Evolutionary conservation across 2,329 filamentous ascomycete genomes (phyloP).

Genomic region (Colletotrichum sansevieriae): DNA sequence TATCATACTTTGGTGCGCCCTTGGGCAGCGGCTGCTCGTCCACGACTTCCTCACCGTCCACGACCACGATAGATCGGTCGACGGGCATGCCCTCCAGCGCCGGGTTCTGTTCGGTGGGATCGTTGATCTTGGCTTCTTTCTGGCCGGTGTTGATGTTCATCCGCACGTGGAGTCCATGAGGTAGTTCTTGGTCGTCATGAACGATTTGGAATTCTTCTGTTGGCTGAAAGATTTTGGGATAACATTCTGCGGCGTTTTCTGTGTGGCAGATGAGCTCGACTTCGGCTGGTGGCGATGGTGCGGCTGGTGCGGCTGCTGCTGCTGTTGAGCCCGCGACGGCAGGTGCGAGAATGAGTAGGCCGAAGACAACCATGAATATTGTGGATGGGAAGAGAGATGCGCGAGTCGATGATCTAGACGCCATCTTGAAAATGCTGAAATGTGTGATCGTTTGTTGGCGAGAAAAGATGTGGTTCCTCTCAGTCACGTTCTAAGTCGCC

Average conservation of each 20-base stretch:
- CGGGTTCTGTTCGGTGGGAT: slow-evolving; percentile 64
- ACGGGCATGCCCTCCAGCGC: slow-evolving; percentile 64
- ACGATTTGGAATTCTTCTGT: slow-evolving; percentile 75
- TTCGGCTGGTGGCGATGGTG: slow-evolving; percentile 52
- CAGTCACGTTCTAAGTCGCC: neutral
- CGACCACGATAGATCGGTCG: slow-evolving; percentile 65
- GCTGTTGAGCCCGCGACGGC: slow-evolving; percentile 27
- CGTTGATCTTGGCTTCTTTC: slow-evolving; percentile 76
- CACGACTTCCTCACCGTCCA: slow-evolving; percentile 60
- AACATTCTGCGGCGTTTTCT: slow-evolving; percentile 71
- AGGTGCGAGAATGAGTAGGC: slow-evolving; percentile 30
- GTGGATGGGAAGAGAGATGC: slow-evolving; percentile 8
- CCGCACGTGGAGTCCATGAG: slow-evolving; percentile 74
- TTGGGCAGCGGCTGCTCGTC: slow-evolving; percentile 55
- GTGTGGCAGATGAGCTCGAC: slow-evolving; percentile 76
- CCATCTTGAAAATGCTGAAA: slow-evolving; percentile 14
- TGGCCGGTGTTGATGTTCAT: slow-evolving; percentile 73
- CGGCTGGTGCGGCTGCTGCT: slow-evolving; percentile 14
- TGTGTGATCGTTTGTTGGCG: neutral
- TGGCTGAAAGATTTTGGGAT: slow-evolving; percentile 73
- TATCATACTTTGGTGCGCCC: slow-evolving; percentile 69
- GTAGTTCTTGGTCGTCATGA: slow-evolving; percentile 74
- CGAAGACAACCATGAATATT: slow-evolving; percentile 33
- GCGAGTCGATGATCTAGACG: slow-evolving; percentile 3
- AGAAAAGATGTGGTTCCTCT: neutral